Conservation (phyloP, 768 basidiomycete species). For the Hypsizygus marmoreus region DNA sequence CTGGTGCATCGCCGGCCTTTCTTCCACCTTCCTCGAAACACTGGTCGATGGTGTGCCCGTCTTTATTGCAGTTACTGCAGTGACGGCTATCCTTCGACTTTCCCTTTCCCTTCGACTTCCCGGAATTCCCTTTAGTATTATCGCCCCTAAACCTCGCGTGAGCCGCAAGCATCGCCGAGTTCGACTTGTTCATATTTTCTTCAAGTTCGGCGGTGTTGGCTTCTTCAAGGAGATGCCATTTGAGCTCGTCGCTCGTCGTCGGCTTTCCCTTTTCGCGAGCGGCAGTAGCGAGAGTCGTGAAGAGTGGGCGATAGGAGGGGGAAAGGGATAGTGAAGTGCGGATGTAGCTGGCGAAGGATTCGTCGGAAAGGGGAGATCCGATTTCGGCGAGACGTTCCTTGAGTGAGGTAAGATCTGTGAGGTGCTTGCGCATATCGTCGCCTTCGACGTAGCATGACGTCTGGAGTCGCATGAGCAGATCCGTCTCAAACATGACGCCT, state of each 20-base stretch:
- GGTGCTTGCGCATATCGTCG: neutral
- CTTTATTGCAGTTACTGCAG: conserved; percentile 4
- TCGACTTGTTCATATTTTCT: conserved; percentile 16
- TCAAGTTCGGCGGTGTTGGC: conserved; percentile 10
- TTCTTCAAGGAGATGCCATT: conserved; percentile 14
- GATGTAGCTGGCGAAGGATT: conserved; percentile 16
- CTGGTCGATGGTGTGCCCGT: conserved; percentile 5
- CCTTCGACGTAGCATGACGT: neutral
- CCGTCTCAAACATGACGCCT: conserved; percentile 1
- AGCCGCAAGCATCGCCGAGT: conserved; percentile 1
- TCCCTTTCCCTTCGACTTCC: neutral
- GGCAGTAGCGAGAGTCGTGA: conserved; percentile 17
- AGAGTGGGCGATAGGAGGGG: conserved; percentile 12
- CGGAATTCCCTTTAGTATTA: too few relatives aligned
- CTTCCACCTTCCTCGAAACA: conserved; percentile 11
- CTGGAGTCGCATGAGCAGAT: conserved; percentile 1
- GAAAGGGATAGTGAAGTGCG: conserved; percentile 13
- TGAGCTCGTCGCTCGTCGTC: conserved; percentile 9
- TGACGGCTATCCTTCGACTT: neutral
- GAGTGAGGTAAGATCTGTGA: neutral
- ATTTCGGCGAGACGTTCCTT: neutral
- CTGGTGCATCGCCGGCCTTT: neutral
- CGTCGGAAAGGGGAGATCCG: conserved; percentile 5
- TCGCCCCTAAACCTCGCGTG: neutral
- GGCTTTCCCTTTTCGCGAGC: conserved; percentile 6